These are phyloP conservation scores for Thuidium tamariscinum DNA, from an alignment of 225 moss, liverwort and hornwort species.

Conservation along the genomic window DNA sequence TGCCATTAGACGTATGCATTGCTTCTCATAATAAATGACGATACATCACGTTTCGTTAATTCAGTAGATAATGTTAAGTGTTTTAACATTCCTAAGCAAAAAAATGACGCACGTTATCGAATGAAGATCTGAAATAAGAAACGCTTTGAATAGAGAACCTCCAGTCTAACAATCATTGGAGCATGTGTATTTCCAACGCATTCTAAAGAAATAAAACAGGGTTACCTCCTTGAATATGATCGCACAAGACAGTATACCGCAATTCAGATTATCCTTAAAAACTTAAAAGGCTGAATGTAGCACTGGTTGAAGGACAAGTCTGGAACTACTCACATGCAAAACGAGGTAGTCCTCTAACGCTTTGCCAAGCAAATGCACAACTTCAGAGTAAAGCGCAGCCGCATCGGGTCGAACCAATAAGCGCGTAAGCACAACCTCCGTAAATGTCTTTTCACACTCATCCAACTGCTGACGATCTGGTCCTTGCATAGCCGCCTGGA, in stretches of 20 bases:
- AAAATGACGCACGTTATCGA: neutral
- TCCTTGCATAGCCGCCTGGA: slow-evolving; percentile 76
- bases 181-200: neutral
- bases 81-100: neutral
- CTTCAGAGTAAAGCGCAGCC: slow-evolving; percentile 94
- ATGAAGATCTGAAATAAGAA: neutral
- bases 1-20: neutral
- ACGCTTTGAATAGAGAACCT: neutral
- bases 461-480: slow-evolving; percentile 72
- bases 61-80: neutral
- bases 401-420: slow-evolving; percentile 96
- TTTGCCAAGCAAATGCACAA: slow-evolving; percentile 79
- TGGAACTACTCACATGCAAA: slow-evolving; percentile 54
- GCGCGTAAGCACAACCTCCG: slow-evolving; percentile 86
- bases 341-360: slow-evolving; percentile 91
- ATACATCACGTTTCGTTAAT: neutral
- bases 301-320: neutral
- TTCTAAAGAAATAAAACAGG: neutral
- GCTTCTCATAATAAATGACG: neutral
- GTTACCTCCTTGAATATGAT: neutral
- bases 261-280: neutral
- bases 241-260: neutral
- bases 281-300: neutral
- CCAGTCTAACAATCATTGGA: neutral
- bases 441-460: slow-evolving; percentile 98